These are phyloP conservation scores for Cornus suecica DNA, from an alignment of 148 eudicot species.

Conservation along the genomic window DNA sequence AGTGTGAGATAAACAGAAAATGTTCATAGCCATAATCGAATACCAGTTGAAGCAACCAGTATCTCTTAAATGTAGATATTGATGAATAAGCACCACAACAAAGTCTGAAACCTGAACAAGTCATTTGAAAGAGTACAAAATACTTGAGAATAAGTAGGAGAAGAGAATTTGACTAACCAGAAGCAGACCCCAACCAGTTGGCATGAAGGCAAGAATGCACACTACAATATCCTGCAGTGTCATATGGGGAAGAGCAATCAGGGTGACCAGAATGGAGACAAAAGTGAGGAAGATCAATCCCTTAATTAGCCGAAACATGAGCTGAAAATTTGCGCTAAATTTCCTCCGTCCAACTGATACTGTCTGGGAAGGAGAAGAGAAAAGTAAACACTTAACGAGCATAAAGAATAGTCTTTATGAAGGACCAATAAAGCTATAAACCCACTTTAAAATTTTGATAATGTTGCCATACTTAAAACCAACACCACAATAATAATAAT, in stretches of 20 bases:
- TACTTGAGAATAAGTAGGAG: constrained; percentile 17
- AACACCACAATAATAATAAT: no score
- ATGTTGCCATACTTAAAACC: not conserved
- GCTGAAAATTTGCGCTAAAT: constrained; percentile 47
- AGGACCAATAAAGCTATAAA: not conserved
- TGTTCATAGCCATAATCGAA: not conserved
- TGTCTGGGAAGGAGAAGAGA: constrained; percentile 20
- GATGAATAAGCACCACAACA: not conserved
- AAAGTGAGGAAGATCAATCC: constrained; percentile 43
- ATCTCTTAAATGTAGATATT: not conserved
- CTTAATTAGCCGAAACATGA: constrained; percentile 42
- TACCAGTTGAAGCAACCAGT: not conserved
- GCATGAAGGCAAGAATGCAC: constrained; percentile 89
- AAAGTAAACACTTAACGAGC: not conserved
- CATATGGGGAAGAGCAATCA: constrained; percentile 67
- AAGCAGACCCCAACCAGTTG: constrained; percentile 71
- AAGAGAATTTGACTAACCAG: constrained; percentile 31
- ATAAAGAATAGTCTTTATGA: not conserved
- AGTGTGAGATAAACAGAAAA: not conserved
- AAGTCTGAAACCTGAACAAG: not conserved
- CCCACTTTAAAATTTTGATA: not conserved
- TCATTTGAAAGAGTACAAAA: not conserved
- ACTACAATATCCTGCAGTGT: constrained; percentile 67
- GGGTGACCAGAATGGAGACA: constrained; percentile 44
- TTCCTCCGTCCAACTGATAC: constrained; percentile 42